phyloP scores from a whole-genome alignment of 768 basidiomycete species.

The Mycena maculata region DNA sequence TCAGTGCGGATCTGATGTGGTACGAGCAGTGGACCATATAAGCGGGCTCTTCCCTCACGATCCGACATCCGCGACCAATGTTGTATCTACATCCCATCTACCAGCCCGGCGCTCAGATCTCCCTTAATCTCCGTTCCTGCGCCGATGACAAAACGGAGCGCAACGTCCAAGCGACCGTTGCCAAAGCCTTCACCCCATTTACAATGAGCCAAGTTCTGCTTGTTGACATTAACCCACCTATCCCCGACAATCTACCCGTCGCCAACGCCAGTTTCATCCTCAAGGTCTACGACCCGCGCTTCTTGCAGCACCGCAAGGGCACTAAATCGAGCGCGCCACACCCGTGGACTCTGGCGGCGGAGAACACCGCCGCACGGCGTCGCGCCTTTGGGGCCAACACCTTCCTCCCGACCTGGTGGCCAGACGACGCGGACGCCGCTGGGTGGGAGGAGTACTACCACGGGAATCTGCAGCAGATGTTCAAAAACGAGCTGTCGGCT shows the following conservation, averaged over 20 bases:
- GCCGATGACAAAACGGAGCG: slow-evolving; percentile 25
- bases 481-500: slow-evolving; percentile 29
- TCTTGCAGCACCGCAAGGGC: slow-evolving; percentile 30
- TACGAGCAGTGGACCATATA: slow-evolving; percentile 12
- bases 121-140: slow-evolving; percentile 31
- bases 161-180: slow-evolving; percentile 30
- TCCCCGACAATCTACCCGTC: slow-evolving; percentile 22
- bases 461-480: slow-evolving; percentile 27
- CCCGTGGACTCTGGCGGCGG: slow-evolving; percentile 34
- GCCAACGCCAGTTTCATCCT: slow-evolving; percentile 23
- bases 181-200: slow-evolving; percentile 34
- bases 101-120: slow-evolving; percentile 32
- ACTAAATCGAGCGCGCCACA: slow-evolving; percentile 29
- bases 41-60: background rate
- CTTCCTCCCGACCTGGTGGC: slow-evolving; percentile 33
- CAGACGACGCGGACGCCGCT: slow-evolving; percentile 29
- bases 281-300: slow-evolving; percentile 35
- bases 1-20: slow-evolving; percentile 1
- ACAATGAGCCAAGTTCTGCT: slow-evolving; percentile 37
- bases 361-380: slow-evolving; percentile 29
- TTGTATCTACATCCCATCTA: slow-evolving; percentile 31
- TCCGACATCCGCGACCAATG: slow-evolving; percentile 2
- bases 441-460: slow-evolving; percentile 33
- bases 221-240: slow-evolving; percentile 26
- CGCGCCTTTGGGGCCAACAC: slow-evolving; percentile 20